phyloP scores from a whole-genome alignment of 2,329 filamentous ascomycete genomes.

The Huntiella savannae region DNA sequence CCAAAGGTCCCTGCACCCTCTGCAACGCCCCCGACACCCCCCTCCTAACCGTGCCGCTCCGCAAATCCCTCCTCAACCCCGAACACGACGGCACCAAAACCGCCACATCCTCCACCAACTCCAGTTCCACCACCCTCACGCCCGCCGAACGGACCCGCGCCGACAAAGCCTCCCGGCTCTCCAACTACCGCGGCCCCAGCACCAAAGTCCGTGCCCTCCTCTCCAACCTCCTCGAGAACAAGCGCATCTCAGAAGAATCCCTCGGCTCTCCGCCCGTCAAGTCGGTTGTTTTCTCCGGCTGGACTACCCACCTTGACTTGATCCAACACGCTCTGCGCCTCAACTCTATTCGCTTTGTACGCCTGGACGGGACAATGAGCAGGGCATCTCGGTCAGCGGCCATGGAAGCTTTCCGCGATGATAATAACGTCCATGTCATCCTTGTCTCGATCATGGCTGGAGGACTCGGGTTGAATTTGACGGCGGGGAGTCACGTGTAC shows the following conservation, averaged over 20 bases:
- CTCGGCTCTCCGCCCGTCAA: conserved; percentile 61
- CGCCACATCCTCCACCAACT: conserved; percentile 15
- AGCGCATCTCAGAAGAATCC: conserved; percentile 37
- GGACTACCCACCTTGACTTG: conserved; percentile 85
- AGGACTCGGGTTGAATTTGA: conserved; percentile 80
- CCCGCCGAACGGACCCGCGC: conserved; percentile 13
- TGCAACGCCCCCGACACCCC: conserved; percentile 47
- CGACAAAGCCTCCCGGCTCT: conserved; percentile 15
- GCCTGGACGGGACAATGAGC: conserved; percentile 82
- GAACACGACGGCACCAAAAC: conserved; percentile 34
- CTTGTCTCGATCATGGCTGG: conserved; percentile 85
- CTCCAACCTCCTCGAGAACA: conserved; percentile 48
- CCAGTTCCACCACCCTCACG: conserved; percentile 9
- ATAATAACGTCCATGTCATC: conserved; percentile 55
- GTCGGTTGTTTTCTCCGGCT: conserved; percentile 87
- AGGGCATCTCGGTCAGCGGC: conserved; percentile 54
- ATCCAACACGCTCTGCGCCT: conserved; percentile 64
- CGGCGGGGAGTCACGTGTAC: conserved; percentile 68
- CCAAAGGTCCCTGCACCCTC: conserved; percentile 41
- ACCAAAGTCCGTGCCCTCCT: conserved; percentile 79
- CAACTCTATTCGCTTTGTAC: conserved; percentile 47
- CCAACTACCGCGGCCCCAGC: conserved; percentile 65
- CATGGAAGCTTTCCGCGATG: conserved; percentile 58
- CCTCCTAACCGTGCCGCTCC: conserved; percentile 46
- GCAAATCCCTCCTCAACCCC: conserved; percentile 36